Percentiles rank a stretch among this genome's conserved stretches.
phyloP scores from a whole-genome alignment of 1,284 basidiomycete genomes.

The Tilletia walkeri region DNA sequence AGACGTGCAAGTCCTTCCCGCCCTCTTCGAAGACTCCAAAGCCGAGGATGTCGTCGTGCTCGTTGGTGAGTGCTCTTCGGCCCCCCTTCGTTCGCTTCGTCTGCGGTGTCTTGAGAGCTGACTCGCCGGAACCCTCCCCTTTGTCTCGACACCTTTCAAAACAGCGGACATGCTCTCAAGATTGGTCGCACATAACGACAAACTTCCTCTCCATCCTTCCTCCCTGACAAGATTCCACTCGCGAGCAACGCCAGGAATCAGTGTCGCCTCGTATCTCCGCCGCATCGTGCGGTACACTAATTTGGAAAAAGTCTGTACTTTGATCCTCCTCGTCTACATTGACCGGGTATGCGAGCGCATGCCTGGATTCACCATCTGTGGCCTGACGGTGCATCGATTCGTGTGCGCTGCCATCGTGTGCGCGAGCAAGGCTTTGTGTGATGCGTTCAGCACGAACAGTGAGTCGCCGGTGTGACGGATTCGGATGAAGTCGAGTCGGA shows the following conservation, averaged over 20 bases:
- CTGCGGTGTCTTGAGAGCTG: too few species aligned
- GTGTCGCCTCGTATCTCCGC: slow-evolving; percentile 46
- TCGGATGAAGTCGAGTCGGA: too few species aligned
- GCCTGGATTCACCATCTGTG: slow-evolving; percentile 52
- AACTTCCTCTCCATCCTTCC: slow-evolving; percentile 51
- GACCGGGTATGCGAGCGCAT: slow-evolving; percentile 53
- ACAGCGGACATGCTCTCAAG: slow-evolving; percentile 51
- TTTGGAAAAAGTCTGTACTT: slow-evolving; percentile 51
- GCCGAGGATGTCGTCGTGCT: slow-evolving; percentile 49
- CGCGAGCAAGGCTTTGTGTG: slow-evolving; percentile 53
- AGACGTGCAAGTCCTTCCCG: slow-evolving; percentile 29
- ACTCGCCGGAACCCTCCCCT: background rate
- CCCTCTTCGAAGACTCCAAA: slow-evolving; percentile 49
- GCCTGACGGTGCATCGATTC: slow-evolving; percentile 54
- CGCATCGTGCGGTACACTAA: slow-evolving; percentile 54
- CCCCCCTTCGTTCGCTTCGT: background rate
- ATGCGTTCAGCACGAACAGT: slow-evolving; percentile 54
- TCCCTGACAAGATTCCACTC: slow-evolving; percentile 54
- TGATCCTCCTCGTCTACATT: slow-evolving; percentile 54
- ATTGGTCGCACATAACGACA: slow-evolving; percentile 52
- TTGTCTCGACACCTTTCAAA: background rate
- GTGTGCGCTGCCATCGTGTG: slow-evolving; percentile 53
- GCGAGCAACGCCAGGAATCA: slow-evolving; percentile 50
- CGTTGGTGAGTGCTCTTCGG: slow-evolving; percentile 31
- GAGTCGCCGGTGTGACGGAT: slow-evolving; percentile 16